A percentile compares a stretch with the other conserved stretches of the same genome.
Evolutionary conservation across 768 basidiomycete species (phyloP).

Genomic region (Pulveroboletus ravenelii): DNA sequence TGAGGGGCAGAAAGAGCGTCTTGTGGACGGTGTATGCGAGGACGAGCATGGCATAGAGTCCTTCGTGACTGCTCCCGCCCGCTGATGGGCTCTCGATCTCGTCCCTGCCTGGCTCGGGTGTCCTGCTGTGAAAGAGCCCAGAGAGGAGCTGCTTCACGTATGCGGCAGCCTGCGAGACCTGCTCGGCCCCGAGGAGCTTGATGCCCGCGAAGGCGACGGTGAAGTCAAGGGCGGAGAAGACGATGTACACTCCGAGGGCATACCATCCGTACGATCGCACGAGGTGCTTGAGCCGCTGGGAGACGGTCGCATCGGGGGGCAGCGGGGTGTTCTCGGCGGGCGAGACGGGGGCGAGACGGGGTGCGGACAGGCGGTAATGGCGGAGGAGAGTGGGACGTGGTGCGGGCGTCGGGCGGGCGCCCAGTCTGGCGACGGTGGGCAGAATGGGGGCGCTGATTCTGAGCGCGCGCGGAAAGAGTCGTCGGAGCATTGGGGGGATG

Average conservation of each 20-base stretch:
- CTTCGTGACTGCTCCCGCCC: slow-evolving; percentile 49
- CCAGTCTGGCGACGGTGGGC: slow-evolving; percentile 41
- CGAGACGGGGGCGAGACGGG: slow-evolving; percentile 40
- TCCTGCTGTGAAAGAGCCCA: slow-evolving; percentile 44
- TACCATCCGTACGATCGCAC: slow-evolving; percentile 95
- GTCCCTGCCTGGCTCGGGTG: slow-evolving; percentile 64
- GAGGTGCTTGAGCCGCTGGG: slow-evolving; percentile 72
- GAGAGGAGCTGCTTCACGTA: slow-evolving; percentile 48
- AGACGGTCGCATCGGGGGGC: slow-evolving; percentile 53
- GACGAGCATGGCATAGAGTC: slow-evolving; percentile 87
- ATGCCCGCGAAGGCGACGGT: slow-evolving; percentile 78
- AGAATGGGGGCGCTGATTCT: slow-evolving; percentile 45
- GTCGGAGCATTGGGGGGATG: slow-evolving; percentile 32
- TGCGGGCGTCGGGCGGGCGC: slow-evolving; percentile 21
- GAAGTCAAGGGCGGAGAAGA: slow-evolving; percentile 76
- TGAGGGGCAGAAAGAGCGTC: slow-evolving; percentile 82
- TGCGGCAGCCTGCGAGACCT: slow-evolving; percentile 66
- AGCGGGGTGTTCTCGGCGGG: slow-evolving; percentile 20
- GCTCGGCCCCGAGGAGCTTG: slow-evolving; percentile 85
- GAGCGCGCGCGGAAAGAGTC: slow-evolving; percentile 39
- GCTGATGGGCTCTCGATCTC: slow-evolving; percentile 47
- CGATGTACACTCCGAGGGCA: slow-evolving; percentile 84
- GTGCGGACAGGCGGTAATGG: slow-evolving; percentile 45
- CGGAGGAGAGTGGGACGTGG: slow-evolving; percentile 34
- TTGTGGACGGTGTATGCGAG: slow-evolving; percentile 97